Percentiles rank a stretch among this genome's conserved stretches.
Conservation (phyloP, 2,329 filamentous ascomycete species). For the Penicillium digitatum region DNA sequence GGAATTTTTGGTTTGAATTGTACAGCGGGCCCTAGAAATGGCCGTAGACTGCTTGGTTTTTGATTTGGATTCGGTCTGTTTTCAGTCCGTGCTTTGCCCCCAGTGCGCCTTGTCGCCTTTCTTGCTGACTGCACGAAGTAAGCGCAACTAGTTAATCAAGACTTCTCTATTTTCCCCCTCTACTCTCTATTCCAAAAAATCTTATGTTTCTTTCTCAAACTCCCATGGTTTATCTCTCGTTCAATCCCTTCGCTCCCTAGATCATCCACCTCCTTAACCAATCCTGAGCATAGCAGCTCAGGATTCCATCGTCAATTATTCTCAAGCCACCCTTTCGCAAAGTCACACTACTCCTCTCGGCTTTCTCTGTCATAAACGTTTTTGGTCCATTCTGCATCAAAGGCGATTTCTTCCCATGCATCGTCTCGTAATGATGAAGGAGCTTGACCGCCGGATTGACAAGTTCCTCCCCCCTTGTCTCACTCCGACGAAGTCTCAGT, state of each 20-base stretch:
- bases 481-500: conserved; percentile 28
- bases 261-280: conserved; percentile 29
- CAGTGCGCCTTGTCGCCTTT: not conserved
- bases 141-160: conserved; percentile 1
- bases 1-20: not conserved
- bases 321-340: conserved; percentile 25
- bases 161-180: not conserved
- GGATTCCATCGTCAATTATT: conserved; percentile 32
- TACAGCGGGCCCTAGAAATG: not conserved
- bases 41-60: not conserved
- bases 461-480: conserved; percentile 25
- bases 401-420: conserved; percentile 17
- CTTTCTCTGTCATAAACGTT: conserved; percentile 27
- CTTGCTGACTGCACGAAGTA: not conserved
- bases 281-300: conserved; percentile 28
- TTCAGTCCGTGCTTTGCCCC: not conserved
- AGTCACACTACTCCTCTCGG: conserved; percentile 29
- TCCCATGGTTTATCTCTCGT: not conserved
- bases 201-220: not conserved
- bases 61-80: not conserved
- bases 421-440: conserved; percentile 29
- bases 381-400: not conserved
- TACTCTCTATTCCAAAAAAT: too few relatives aligned
- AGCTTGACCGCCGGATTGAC: conserved; percentile 35
- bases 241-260: not conserved